Evolutionary conservation across 768 basidiomycete genomes (phyloP), one percentile per base, ranked within the genome.

Genomic region (Termitomyces sp.): DNA sequence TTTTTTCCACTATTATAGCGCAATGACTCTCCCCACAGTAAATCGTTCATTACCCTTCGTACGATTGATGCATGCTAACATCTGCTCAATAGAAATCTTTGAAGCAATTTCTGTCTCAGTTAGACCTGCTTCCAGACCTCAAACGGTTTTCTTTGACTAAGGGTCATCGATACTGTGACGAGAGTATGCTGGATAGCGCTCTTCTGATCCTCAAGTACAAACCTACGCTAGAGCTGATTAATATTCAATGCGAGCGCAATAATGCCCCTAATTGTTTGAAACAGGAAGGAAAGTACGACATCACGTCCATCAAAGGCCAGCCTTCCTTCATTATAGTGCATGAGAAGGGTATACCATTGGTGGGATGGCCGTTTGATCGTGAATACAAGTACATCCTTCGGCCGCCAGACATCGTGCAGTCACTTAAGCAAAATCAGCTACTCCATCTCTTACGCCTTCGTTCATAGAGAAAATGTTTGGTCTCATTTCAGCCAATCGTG

Each of bases 1-100:
- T 22, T 79, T 80, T 59, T 69, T 80, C 29, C 79, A 80, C 64
- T 78, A 78, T 50, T 79, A 80, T 79, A 79, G 78, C 59, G 80
- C 79, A 5, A 79, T 77, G 2, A 63, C 72, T 10, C 78, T 79
- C 63, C 72, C 74, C 9, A 66, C 65, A 52, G 77, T 76, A 55
- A 46, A 74, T 71, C 9, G 4, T 46, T 54, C 27, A 32, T 46
- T 47, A 49, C 12, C 53, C 50, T 36, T 9, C 3, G 44, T 46
- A 51, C 43, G 18, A 20, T 39, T 4, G 14, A 29, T 3, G 7
- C 6, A 48, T 20, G 29, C 44, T 62, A 13, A 43, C n/a, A 10
- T 39, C 13, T 5, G 5, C 18, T 22, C 36, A 7, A 43, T 44
- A 80, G 77, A 78, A 75, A 69, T 72, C 76, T 6, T 67, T 79